Percentiles rank a stretch among this genome's conserved stretches.
These are phyloP conservation scores for Piper longum DNA, from an alignment of 164 flowering plant species.

Conservation along the genomic window DNA sequence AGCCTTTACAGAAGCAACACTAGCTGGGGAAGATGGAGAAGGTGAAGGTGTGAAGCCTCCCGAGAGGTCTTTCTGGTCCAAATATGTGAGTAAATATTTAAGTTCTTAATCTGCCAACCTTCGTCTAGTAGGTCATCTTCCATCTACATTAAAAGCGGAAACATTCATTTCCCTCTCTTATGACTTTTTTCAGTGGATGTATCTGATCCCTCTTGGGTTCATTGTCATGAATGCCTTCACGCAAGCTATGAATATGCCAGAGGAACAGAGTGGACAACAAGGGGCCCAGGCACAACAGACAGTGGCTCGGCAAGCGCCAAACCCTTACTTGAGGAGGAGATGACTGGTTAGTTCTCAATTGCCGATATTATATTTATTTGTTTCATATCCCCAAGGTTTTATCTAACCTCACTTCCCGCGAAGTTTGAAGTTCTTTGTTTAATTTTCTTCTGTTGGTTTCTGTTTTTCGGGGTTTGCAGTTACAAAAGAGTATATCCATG, in stretches of 20 bases:
- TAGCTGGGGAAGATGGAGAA: constrained; percentile 48
- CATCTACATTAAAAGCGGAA: too few relatives aligned
- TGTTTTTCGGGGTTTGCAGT: too few relatives aligned
- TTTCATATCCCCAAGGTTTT: neutral
- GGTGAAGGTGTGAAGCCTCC: constrained; percentile 57
- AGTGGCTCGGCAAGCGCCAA: constrained; percentile 40
- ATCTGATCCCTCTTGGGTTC: constrained; percentile 79
- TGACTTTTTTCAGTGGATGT: constrained; percentile 72
- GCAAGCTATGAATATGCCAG: constrained; percentile 95
- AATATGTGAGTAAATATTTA: constrained; percentile 57
- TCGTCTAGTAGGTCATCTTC: neutral
- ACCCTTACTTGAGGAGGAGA: constrained; percentile 62
- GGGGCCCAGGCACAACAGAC: constrained; percentile 28
- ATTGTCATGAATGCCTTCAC: constrained; percentile 90
- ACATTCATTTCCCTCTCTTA: neutral
- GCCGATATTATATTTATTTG: neutral
- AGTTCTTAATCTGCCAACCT: neutral
- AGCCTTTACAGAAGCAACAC: constrained; percentile 52
- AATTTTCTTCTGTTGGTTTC: too few relatives aligned
- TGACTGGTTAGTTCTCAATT: constrained; percentile 8
- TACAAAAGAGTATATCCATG: too few relatives aligned
- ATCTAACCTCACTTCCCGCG: neutral
- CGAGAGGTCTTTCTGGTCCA: constrained; percentile 92
- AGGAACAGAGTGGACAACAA: constrained; percentile 64
- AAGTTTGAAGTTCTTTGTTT: neutral